Evolutionary conservation across 2,329 filamentous ascomycete genomes (phyloP), one percentile per base, ranked within the genome.

Genomic region (Penicillium sp.): DNA sequence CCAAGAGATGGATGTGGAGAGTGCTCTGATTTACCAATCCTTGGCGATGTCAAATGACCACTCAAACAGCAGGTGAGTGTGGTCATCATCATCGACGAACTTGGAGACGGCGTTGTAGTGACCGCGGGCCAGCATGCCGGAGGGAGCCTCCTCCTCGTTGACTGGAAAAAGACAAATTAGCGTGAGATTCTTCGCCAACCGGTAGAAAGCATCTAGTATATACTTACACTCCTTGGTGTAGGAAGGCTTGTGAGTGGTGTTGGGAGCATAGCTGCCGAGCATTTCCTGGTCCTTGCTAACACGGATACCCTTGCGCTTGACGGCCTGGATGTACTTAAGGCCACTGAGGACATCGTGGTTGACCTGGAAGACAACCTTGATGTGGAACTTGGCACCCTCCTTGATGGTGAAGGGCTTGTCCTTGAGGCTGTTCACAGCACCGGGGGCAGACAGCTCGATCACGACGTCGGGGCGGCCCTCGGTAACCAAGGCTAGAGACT

Each of bases 11-110:
- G 54, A 26, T 26, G 19, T 28, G 35, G 17, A 5, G 12, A 55
- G 30, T 37, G 38, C 60, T 30, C 47, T 49, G 59, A 54, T 62
- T 65, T 76, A 78, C 95, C 95, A 98, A 77, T 97, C 92, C 86
- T 98, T 99, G 81, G 90, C 86, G 78, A 99, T 97, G 75, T 97
- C 91, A 74, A 99, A 98, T 65, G 89, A 88, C 95, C 95, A 99
- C 73, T 96, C 91, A 79, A 99, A 99, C 76, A 90, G 85, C 66
- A 99, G 84, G 80, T 99, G 93, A 67, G 86, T 89, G 80, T 92
- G 89, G 78, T 95, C 90, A 82, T 99, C 95, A 74, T 99, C 95
- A 76, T 99, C 95, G 65, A 97, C 86, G 78, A 99, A 99, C 79
- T 88, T 92, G 69, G 93, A 97, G 64, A 89, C 80, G 66, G 93